phyloP scores from a whole-genome alignment of 192 early-diverging fungal species.

The Mortierella claussenii region DNA sequence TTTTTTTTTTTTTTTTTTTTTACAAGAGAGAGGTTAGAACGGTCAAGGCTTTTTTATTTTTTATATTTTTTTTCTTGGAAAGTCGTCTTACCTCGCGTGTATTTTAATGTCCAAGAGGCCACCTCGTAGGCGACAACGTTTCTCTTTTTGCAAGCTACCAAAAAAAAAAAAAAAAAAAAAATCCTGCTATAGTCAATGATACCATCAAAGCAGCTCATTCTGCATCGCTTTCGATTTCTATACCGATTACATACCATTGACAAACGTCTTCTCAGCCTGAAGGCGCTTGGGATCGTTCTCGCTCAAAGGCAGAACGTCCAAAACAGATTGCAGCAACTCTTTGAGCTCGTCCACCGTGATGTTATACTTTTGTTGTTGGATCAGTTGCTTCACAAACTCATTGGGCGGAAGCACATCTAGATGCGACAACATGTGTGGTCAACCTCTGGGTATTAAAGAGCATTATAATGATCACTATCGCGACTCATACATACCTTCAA shows the following conservation, averaged over 20 bases:
- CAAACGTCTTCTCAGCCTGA: slow-evolving; percentile 23
- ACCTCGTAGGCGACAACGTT: slow-evolving; percentile 2
- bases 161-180: not conserved
- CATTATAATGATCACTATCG: not conserved
- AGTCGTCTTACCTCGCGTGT: slow-evolving; percentile 28
- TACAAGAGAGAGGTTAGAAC: too few species aligned
- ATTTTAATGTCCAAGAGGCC: slow-evolving; percentile 19
- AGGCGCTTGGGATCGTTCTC: slow-evolving; percentile 27
- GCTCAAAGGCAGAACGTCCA: slow-evolving; percentile 18
- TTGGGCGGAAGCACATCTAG: slow-evolving; percentile 38
- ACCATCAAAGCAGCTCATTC: too few species aligned
- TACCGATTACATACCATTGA: slow-evolving; percentile 6
- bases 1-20: too few species aligned
- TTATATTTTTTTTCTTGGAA: not conserved
- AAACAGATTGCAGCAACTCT: slow-evolving; percentile 9
- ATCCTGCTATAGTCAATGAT: not conserved
- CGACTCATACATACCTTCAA: too few species aligned
- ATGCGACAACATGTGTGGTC: not conserved
- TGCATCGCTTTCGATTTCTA: not conserved
- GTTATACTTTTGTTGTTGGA: slow-evolving; percentile 19
- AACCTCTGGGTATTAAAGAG: not conserved
- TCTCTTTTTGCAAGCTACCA: slow-evolving; percentile 29
- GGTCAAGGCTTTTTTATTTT: too few species aligned
- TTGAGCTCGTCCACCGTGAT: slow-evolving; percentile 19
- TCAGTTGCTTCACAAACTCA: slow-evolving; percentile 19